These are phyloP conservation scores for Sphaerobolus stellatus DNA, from an alignment of 1,284 basidiomycete species.

Conservation along the genomic window DNA sequence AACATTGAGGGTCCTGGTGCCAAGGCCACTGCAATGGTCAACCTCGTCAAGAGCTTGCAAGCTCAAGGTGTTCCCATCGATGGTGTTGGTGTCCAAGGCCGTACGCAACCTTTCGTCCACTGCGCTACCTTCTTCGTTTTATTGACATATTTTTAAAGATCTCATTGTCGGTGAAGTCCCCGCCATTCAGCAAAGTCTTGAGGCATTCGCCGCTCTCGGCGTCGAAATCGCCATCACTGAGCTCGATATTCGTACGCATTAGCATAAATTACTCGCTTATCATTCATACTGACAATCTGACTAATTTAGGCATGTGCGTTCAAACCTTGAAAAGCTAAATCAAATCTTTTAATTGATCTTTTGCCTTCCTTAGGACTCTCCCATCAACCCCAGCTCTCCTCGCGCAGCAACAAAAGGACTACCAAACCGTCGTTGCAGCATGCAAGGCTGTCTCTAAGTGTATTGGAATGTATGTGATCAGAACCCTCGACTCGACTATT, in stretches of 20 bases:
- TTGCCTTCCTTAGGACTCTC: slow-evolving; percentile 40
- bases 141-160: slow-evolving; percentile 19
- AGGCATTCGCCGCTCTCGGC: slow-evolving; percentile 50
- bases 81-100: slow-evolving; percentile 26
- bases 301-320: neutral
- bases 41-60: slow-evolving; percentile 15
- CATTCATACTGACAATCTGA: neutral
- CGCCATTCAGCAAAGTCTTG: slow-evolving; percentile 43
- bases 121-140: too few relatives aligned
- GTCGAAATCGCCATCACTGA: slow-evolving; percentile 61
- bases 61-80: slow-evolving; percentile 19
- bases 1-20: slow-evolving; percentile 18
- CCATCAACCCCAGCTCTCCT: slow-evolving; percentile 48
- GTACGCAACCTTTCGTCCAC: neutral
- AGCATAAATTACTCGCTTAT: neutral
- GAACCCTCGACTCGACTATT: too few relatives aligned
- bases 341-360: neutral
- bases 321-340: neutral
- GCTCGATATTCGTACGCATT: slow-evolving; percentile 47
- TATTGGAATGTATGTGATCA: slow-evolving; percentile 43
- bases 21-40: slow-evolving; percentile 17
- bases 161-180: slow-evolving; percentile 52
- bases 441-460: slow-evolving; percentile 51
- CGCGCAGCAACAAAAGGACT: slow-evolving; percentile 55
- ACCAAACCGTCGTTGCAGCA: slow-evolving; percentile 50